phyloP scores from a whole-genome alignment of 2,329 filamentous ascomycete species.

The Venturia oleaginea region DNA sequence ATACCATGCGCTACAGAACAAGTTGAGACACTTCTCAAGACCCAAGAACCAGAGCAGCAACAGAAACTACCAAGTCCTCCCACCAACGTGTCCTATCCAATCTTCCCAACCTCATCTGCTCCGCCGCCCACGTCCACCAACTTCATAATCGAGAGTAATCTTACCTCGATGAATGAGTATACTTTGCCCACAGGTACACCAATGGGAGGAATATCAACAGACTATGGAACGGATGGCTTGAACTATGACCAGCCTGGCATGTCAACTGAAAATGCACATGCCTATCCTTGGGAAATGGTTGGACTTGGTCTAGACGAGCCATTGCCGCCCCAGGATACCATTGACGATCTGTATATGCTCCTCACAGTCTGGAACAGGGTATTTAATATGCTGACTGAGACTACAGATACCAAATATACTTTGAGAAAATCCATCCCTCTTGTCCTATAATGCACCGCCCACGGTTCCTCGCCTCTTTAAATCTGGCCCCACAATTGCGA shows the following conservation, averaged over 20 bases:
- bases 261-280: conserved; percentile 16
- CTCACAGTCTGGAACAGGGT: background rate
- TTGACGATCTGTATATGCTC: conserved; percentile 67
- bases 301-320: conserved; percentile 73
- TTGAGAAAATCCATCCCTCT: conserved; percentile 80
- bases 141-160: conserved; percentile 4
- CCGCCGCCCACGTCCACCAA: conserved; percentile 5
- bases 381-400: background rate
- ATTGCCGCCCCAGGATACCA: conserved; percentile 66
- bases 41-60: conserved; percentile 37
- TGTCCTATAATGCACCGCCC: conserved; percentile 83
- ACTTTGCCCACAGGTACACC: conserved; percentile 1
- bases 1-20: conserved; percentile 51
- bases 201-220: background rate
- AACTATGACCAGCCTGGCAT: conserved; percentile 15
- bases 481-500: conserved; percentile 74
- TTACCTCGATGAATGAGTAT: background rate
- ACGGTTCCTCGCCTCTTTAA: conserved; percentile 80
- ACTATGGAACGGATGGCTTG: background rate
- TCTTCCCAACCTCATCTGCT: background rate
- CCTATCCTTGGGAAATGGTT: conserved; percentile 77
- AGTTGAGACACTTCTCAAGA: conserved; percentile 84
- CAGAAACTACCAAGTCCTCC: background rate
- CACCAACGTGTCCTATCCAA: background rate
- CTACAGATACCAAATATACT: conserved; percentile 69